Conservation (phyloP, 2,329 filamentous ascomycete genomes). For the Pseudophaeomoniella oleicola region DNA sequence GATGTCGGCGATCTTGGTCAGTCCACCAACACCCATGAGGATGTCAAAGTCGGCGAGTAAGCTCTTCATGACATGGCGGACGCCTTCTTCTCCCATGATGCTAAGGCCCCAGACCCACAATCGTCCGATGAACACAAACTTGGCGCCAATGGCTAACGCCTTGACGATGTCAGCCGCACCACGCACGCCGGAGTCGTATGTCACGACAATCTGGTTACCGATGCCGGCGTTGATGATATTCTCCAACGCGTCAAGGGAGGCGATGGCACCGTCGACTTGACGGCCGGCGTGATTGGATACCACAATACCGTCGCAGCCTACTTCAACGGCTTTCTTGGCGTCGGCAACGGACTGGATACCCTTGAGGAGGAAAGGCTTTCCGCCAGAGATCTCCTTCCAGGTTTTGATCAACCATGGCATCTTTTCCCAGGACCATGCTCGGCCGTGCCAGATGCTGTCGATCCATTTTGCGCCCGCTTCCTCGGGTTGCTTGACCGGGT, state of each 20-base stretch:
- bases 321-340: constrained; percentile 43
- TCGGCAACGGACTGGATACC: constrained; percentile 56
- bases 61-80: constrained; percentile 47
- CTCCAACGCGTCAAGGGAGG: constrained; percentile 44
- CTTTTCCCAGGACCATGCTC: constrained; percentile 51
- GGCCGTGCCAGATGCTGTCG: constrained; percentile 50
- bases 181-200: constrained; percentile 46
- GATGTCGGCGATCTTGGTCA: constrained; percentile 32
- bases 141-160: constrained; percentile 45
- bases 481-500: constrained; percentile 35
- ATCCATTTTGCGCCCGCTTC: constrained; percentile 48
- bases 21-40: constrained; percentile 44
- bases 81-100: constrained; percentile 46
- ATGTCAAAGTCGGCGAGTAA: constrained; percentile 49
- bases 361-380: constrained; percentile 49
- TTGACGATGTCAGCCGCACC: constrained; percentile 45
- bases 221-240: constrained; percentile 38
- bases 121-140: constrained; percentile 47
- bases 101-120: constrained; percentile 46
- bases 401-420: constrained; percentile 48
- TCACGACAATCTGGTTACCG: constrained; percentile 36
- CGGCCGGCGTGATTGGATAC: constrained; percentile 58
- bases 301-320: constrained; percentile 52
- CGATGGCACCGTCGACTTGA: constrained; percentile 47
- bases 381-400: constrained; percentile 38